These are phyloP conservation scores for Raffaelea ambrosiae DNA, from an alignment of 2,329 filamentous ascomycete genomes.

Conservation along the genomic window DNA sequence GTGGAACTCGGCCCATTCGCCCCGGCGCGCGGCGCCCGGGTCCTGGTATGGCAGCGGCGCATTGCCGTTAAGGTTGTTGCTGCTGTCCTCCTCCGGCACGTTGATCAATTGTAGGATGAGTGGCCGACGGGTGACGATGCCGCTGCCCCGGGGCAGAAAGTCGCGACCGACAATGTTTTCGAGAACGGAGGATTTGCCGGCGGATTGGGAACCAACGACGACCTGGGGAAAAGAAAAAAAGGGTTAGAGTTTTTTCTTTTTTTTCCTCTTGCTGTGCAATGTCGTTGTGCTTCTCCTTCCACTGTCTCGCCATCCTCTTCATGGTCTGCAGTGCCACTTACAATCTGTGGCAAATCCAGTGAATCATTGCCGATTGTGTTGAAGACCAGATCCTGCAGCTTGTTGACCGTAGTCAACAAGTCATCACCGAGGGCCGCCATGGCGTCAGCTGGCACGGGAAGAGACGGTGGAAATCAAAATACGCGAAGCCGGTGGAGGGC, in stretches of 20 bases:
- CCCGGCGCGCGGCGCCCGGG: slow-evolving; percentile 57
- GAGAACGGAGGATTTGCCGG: slow-evolving; percentile 95
- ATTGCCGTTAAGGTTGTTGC: slow-evolving; percentile 47
- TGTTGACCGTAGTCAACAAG: slow-evolving; percentile 91
- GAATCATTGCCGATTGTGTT: slow-evolving; percentile 99
- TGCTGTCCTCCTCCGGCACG: slow-evolving; percentile 67
- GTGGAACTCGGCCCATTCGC: slow-evolving; percentile 89
- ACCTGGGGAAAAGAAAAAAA: slow-evolving; percentile 49
- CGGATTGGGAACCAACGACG: slow-evolving; percentile 95
- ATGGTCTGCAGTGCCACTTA: slow-evolving; percentile 38
- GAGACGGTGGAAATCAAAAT: neutral
- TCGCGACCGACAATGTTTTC: slow-evolving; percentile 98
- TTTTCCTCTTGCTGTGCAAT: too few relatives aligned
- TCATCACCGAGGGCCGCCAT: slow-evolving; percentile 97
- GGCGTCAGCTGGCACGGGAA: slow-evolving; percentile 14
- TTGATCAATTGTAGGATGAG: slow-evolving; percentile 98
- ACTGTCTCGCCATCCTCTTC: too few relatives aligned
- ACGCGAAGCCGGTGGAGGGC: neutral
- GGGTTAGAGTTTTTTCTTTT: slow-evolving; percentile 1
- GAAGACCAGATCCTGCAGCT: slow-evolving; percentile 96
- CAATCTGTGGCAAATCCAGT: slow-evolving; percentile 94
- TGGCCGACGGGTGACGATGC: slow-evolving; percentile 89
- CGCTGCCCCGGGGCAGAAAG: slow-evolving; percentile 91
- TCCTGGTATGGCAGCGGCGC: slow-evolving; percentile 60
- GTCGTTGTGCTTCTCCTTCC: too few relatives aligned